These are phyloP conservation scores for Leccinellum rugosiceps DNA, from an alignment of 768 basidiomycete genomes.

Conservation along the genomic window DNA sequence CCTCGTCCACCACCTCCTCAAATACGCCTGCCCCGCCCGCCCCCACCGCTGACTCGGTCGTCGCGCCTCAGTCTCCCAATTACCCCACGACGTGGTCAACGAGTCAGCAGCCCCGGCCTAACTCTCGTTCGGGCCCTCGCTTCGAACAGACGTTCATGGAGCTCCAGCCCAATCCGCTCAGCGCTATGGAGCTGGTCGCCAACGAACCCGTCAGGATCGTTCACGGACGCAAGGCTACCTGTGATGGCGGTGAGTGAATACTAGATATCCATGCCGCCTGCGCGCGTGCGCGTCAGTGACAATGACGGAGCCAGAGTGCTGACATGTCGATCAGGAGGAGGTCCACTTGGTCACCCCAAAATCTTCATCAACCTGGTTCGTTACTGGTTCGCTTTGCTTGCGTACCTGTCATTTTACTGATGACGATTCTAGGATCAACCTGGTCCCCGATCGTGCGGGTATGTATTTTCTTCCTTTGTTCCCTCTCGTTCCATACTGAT, in stretches of 20 bases:
- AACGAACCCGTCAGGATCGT: slow-evolving; percentile 85
- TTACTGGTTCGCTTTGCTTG: slow-evolving; percentile 8
- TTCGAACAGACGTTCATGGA: slow-evolving; percentile 92
- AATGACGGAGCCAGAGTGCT: slow-evolving; percentile 6
- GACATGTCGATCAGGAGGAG: slow-evolving; percentile 61
- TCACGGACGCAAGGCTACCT: slow-evolving; percentile 79
- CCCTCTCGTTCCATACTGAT: slow-evolving; percentile 4
- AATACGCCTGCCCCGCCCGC: slow-evolving; percentile 6
- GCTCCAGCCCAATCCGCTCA: slow-evolving; percentile 84
- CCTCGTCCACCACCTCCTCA: slow-evolving; percentile 24
- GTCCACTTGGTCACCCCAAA: slow-evolving; percentile 94
- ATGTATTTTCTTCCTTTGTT: slow-evolving; percentile 34
- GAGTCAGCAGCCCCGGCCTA: slow-evolving; percentile 70
- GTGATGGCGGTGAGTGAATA: slow-evolving; percentile 86
- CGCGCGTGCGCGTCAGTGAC: background rate
- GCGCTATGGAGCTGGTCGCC: slow-evolving; percentile 87
- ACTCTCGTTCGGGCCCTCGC: slow-evolving; percentile 60
- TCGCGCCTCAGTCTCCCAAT: slow-evolving; percentile 78
- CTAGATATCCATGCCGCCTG: background rate
- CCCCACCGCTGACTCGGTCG: slow-evolving; percentile 17
- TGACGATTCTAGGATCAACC: slow-evolving; percentile 66
- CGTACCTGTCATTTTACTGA: slow-evolving; percentile 2
- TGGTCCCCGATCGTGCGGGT: slow-evolving; percentile 88
- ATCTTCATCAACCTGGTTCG: slow-evolving; percentile 92
- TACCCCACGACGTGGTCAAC: slow-evolving; percentile 80